Evolutionary conservation across 129 eudicot species (phyloP).

Genomic region (Calendula officinalis): DNA sequence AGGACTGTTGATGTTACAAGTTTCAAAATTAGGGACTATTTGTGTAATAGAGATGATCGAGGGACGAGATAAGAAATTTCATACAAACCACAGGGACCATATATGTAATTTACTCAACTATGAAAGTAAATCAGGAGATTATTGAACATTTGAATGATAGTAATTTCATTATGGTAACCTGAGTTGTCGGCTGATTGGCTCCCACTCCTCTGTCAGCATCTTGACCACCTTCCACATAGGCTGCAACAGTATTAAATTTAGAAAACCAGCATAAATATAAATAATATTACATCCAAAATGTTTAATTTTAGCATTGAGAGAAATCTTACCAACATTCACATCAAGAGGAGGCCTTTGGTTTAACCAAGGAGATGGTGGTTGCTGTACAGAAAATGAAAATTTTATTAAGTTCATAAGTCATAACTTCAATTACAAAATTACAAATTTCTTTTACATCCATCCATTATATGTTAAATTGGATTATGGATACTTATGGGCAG

Average conservation of each 20-base stretch:
- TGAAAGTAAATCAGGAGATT: background rate
- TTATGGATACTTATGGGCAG: background rate
- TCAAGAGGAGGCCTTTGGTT: conserved; percentile 87
- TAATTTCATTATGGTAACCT: conserved; percentile 43
- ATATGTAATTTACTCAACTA: too few relatives aligned
- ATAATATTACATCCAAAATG: conserved; percentile 10
- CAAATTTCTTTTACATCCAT: conserved; percentile 4
- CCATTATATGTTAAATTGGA: background rate
- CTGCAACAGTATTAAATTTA: conserved; percentile 37
- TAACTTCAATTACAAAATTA: conserved; percentile 19
- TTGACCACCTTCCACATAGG: conserved; percentile 87
- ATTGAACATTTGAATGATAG: background rate
- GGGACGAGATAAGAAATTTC: too few relatives aligned
- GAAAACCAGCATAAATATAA: background rate
- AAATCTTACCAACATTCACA: conserved; percentile 89
- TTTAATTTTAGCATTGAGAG: conserved; percentile 12
- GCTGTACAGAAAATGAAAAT: conserved; percentile 49
- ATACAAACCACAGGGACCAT: too few relatives aligned
- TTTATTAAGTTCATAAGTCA: conserved; percentile 5
- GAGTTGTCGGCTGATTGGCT: conserved; percentile 71
- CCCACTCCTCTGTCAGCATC: conserved; percentile 77
- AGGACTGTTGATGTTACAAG: too few relatives aligned
- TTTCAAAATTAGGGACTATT: too few relatives aligned
- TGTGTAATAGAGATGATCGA: too few relatives aligned
- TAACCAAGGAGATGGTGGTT: conserved; percentile 86